Conservation (phyloP, 345 rosid genomes). For the Arabidopsis suecica region DNA sequence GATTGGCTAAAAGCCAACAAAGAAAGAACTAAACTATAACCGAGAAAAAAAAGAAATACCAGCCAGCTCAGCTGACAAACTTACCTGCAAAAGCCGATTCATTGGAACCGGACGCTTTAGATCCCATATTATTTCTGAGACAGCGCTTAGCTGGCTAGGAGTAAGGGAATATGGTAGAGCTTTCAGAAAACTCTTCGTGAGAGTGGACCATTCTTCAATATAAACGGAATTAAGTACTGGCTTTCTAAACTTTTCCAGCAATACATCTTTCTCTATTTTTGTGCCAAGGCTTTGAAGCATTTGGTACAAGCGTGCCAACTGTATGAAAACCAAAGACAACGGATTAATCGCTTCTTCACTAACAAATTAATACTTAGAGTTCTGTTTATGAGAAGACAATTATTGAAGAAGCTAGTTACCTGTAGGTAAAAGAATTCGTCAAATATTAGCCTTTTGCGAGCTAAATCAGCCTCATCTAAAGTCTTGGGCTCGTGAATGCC, state of each 20-base stretch:
- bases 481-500: conserved; percentile 88
- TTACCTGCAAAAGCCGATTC: conserved; percentile 97
- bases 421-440: conserved; percentile 95
- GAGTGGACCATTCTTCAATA: conserved; percentile 78
- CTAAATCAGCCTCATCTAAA: conserved; percentile 82
- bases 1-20: background rate
- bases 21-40: background rate
- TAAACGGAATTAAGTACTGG: conserved; percentile 64
- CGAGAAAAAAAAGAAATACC: background rate
- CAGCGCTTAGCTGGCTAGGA: conserved; percentile 84
- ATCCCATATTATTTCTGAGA: conserved; percentile 95
- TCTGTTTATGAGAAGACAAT: conserved; percentile 21
- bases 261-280: conserved; percentile 68
- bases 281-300: conserved; percentile 93
- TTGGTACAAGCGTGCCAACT: conserved; percentile 91
- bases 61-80: conserved; percentile 14
- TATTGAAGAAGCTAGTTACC: conserved; percentile 51
- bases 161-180: conserved; percentile 92
- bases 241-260: conserved; percentile 77
- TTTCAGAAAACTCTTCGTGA: conserved; percentile 71
- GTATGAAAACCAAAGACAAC: conserved; percentile 39
- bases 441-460: conserved; percentile 92
- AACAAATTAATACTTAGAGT: conserved; percentile 30
- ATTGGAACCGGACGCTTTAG: conserved; percentile 86
- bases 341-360: background rate